Base-by-base conservation (phyloP, 2,329 filamentous ascomycete species). In the Fusarium sacchari region DNA sequence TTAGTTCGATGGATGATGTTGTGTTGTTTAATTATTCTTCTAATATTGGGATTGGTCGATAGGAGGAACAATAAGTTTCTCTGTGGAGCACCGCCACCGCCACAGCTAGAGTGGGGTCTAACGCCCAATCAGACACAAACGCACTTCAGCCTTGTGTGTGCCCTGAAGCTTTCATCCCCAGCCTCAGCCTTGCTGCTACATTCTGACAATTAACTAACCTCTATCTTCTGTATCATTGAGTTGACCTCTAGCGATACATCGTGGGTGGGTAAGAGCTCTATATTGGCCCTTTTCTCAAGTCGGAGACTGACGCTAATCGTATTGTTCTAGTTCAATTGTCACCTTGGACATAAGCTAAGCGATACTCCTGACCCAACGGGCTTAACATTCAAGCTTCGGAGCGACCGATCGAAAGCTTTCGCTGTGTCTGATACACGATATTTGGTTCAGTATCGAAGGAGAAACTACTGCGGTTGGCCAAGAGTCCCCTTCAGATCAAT, bases 151-250 rank as follows among this genome's bases (percentile, higher is more conserved):
- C 75, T 77, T 76, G 73, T 58, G 73, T 58, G 67, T 60, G 32
- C 62, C 58, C 60, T 28, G 59, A 69, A 73, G 49, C 75, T 73
- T 76, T 65, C 49, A 56, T 61, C 59, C 65, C 56, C 64, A 67
- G 73, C 73, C 73, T 77, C 75, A 77, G 75, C 75, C 75, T 77
- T 74, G 73, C 73, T 74, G 68, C 65, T 56, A 52, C 69, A 64
- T 60, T 62, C 62, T 65, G 64, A 72, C 43, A 46, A 72, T 53
- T 59, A 50, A 62, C 49, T 64, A 50, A 62, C 55, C 37, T 36
- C 56, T 55, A 56, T 64, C 44, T 30, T 56, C 28, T 26, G 34
- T 52, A 36, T 60, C 50, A 39, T 59, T 57, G 64, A 65, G 55
- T 37, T 43, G 30, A 49, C 37, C 40, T 50, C 43, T 56, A 47